Base-by-base conservation (phyloP, 805 yeast genomes). In the Saccharomycopsis olivae region DNA sequence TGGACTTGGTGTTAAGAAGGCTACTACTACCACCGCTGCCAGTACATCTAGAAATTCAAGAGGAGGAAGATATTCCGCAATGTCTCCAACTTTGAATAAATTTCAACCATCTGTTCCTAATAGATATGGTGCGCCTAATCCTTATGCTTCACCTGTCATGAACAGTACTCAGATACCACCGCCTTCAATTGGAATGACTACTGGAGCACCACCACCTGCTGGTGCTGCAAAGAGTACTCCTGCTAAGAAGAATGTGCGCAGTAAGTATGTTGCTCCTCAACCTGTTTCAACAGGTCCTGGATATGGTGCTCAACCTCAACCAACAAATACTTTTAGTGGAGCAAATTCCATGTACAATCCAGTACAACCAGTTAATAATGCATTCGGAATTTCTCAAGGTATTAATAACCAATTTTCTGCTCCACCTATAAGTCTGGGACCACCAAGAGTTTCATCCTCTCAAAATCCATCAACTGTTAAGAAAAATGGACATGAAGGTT, bases 401-500 rank as follows among this genome's bases (percentile, higher is more conserved):
- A n/a, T 32, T 11, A 3, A 6, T 30, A 28, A 37, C 17, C 15
- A 21, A 29, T 6, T 16, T 30, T 19, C 33, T 13, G 20, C 33
- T 30, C 33, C 33, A 30, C 19, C 30, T 28, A 28, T 5, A 10
- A 28, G n/a, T 28, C n/a, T 28, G 15, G 33, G 19, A 6, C 14
- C 30, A 5, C 14, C 10, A 28, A 8, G 15, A 10, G 11, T 11
- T 11, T 28, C 36, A 9, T 6, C 36, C 28, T 4, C 36, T 23
- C 28, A 20, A 20, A 50, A 45, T 34, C 58, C 54, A 19, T 50
- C 48, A 50, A 49, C 44, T n/a, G 36, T 38, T 8, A 47, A 44
- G 30, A 69, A 66, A 41, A 59, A 57, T 39, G 73, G 73, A 32
- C 71, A 71, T 29, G 83, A 77, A 29, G 85, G 84, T 3, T 78